Conservation (phyloP, 345 rosid species). For the Heritiera fomes region DNA sequence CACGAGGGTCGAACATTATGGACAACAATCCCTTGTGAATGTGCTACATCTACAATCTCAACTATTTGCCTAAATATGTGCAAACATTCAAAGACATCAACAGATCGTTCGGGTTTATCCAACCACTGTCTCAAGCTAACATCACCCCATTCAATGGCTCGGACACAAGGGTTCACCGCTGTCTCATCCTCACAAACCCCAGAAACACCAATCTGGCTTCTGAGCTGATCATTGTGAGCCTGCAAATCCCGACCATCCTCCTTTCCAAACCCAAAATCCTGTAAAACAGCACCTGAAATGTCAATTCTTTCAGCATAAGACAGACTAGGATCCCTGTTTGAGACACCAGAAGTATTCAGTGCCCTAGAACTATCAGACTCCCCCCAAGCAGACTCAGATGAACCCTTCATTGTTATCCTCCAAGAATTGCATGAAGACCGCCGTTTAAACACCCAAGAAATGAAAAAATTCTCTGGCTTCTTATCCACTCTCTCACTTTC, state of each 20-base stretch:
- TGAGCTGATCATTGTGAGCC: slow-evolving; percentile 49
- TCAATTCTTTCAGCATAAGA: slow-evolving; percentile 32
- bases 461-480: slow-evolving; percentile 43
- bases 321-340: slow-evolving; percentile 51
- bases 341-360: slow-evolving; percentile 53
- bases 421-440: slow-evolving; percentile 44
- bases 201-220: slow-evolving; percentile 53
- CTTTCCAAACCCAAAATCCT: slow-evolving; percentile 43
- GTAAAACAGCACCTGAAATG: slow-evolving; percentile 32
- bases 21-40: slow-evolving; percentile 88
- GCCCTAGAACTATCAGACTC: slow-evolving; percentile 59
- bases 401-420: slow-evolving; percentile 80
- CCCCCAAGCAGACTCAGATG: slow-evolving; percentile 71
- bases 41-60: slow-evolving; percentile 80
- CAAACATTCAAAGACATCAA: slow-evolving; percentile 80
- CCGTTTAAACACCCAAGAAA: slow-evolving; percentile 39
- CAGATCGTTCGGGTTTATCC: slow-evolving; percentile 70
- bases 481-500: slow-evolving; percentile 32
- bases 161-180: slow-evolving; percentile 51
- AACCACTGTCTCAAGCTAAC: slow-evolving; percentile 96
- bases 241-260: slow-evolving; percentile 43
- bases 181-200: slow-evolving; percentile 58
- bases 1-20: slow-evolving; percentile 95
- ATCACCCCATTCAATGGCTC: slow-evolving; percentile 75
- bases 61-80: slow-evolving; percentile 93